Evolutionary conservation across 208 protist genomes (phyloP).

Genomic region (Lotmaria passim): DNA sequence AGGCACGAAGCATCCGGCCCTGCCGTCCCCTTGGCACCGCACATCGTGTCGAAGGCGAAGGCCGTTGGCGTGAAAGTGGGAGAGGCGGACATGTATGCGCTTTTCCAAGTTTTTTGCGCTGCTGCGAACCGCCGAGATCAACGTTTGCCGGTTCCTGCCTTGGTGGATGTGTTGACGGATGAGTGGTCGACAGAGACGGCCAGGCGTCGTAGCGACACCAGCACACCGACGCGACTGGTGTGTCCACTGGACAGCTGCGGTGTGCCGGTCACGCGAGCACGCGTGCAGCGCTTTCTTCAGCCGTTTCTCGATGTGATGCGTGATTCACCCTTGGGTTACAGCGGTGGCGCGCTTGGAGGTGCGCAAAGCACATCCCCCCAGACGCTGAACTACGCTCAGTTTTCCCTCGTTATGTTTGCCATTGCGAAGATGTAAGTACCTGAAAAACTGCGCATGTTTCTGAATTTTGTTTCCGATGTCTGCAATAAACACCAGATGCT

Average conservation of each 20-base stretch:
- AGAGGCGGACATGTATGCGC: constrained; percentile 18
- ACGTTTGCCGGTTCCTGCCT: constrained; percentile 14
- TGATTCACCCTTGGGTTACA: background rate
- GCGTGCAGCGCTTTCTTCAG: constrained; percentile 32
- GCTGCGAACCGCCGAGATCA: constrained; percentile 15
- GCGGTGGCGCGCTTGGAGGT: background rate
- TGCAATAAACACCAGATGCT: background rate
- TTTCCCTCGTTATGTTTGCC: constrained; percentile 88
- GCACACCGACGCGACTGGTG: constrained; percentile 21
- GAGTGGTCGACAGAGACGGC: constrained; percentile 29
- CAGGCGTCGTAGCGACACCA: constrained; percentile 41
- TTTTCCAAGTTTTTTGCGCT: constrained; percentile 28
- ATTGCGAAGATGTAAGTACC: constrained; percentile 66
- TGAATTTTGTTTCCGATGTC: too few relatives aligned
- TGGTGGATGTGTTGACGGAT: constrained; percentile 33
- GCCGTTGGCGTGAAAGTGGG: constrained; percentile 19
- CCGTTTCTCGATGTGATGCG: constrained; percentile 41
- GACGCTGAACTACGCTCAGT: constrained; percentile 82
- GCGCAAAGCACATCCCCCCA: constrained; percentile 10
- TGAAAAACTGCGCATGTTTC: too few relatives aligned
- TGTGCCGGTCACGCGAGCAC: constrained; percentile 50
- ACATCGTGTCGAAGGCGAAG: constrained; percentile 17
- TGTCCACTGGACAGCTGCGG: constrained; percentile 76
- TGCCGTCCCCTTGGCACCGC: background rate
- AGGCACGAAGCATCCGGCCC: background rate